Base-by-base conservation (phyloP, 805 yeast species). In the Clavispora fructus region DNA sequence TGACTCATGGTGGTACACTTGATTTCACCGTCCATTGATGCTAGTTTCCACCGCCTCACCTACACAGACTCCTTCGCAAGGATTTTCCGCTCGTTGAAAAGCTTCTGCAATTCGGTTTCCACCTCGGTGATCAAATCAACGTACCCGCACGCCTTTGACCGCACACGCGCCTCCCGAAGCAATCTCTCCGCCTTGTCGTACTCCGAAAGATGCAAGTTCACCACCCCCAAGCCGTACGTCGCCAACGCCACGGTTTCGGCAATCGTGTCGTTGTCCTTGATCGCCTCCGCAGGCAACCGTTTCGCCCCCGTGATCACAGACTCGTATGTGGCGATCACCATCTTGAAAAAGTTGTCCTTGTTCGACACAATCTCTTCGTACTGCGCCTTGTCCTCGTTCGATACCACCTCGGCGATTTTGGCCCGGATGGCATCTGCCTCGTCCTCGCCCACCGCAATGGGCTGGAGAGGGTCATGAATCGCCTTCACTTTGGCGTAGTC, bases 201-300 rank as follows among this genome's bases (percentile, higher is more conserved):
- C 10, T 82, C 67, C 0, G 83, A 78, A 40, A 71, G 59, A 55
- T 87, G 87, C n/a, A 84, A 64, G 39, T 78, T 74, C 10, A 88
- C 74, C 6, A 90, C 95, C 1, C 97, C 98, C 35, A 87, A 70
- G 0, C 96, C 95, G 59, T 86, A 91, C 0, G 89, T 80, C 0
- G 96, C 81, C 60, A 91, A 71, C 0, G 95, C 94, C 37, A 85
- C 80, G 1, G 86, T 80, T 51, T 86, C 88, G 29, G 78, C 75
- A 11, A 85, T 65, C 35, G 43, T 54, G 48, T 26, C 47, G 39
- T 60, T 57, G 26, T 49, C 45, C n/a, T 47, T 44, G 27, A 55
- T 51, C 14, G 56, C 47, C 14, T 64, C 63, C 42, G 51, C 53
- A 23, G 71, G 65, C 38, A 70, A 51, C 12, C 58, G 50, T 44